phyloP scores from a whole-genome alignment of 1,139 yeast genomes.

The Diutina scorzettiae region DNA sequence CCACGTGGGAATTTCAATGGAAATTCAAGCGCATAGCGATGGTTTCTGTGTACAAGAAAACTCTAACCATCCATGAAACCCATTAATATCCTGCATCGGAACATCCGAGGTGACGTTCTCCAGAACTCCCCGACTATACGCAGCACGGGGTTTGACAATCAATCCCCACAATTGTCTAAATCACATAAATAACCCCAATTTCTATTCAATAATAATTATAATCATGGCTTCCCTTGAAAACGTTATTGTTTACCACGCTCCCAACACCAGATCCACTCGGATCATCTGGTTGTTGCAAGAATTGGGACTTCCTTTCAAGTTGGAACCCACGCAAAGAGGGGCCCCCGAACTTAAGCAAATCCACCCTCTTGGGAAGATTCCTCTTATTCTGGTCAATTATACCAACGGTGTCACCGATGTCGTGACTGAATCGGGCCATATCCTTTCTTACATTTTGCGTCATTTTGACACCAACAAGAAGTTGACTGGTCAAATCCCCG shows the following conservation, averaged over 20 bases:
- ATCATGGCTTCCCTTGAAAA: not conserved
- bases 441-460: slow-evolving; percentile 30
- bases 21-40: no score
- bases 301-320: slow-evolving; percentile 9
- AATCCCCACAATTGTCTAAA: no score
- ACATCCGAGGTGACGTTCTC: no score
- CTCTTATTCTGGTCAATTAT: not conserved
- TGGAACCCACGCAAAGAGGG: slow-evolving; percentile 6
- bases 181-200: no score
- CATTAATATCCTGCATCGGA: no score
- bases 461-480: slow-evolving; percentile 27
- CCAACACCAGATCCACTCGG: slow-evolving; percentile 7
- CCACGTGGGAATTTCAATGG: no score
- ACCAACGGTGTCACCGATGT: not conserved
- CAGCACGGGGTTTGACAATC: no score
- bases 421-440: slow-evolving; percentile 20
- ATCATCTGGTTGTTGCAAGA: slow-evolving; percentile 11
- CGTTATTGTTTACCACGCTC: not conserved
- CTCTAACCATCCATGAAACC: no score
- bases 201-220: no score
- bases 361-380: not conserved
- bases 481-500: slow-evolving; percentile 20
- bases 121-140: no score
- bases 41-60: no score
- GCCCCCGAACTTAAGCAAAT: not conserved